Percentiles rank a stretch among this genome's conserved stretches.
Evolutionary conservation across 768 basidiomycete species (phyloP).

Genomic region (Tulasnella sp.): DNA sequence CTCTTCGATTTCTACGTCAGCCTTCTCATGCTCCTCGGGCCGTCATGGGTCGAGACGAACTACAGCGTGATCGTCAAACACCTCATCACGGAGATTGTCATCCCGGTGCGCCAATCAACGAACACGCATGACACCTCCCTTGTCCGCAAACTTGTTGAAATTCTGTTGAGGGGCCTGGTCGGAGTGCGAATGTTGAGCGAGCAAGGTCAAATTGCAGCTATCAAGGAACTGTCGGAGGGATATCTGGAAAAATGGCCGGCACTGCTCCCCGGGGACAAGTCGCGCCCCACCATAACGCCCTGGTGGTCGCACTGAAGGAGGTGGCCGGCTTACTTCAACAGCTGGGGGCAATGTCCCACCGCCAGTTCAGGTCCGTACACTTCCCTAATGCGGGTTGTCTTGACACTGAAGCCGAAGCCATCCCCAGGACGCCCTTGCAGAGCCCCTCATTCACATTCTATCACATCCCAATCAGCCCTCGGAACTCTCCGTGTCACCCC

Average conservation of each 20-base stretch:
- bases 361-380: slow-evolving; percentile 50
- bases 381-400: too few relatives aligned
- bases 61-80: slow-evolving; percentile 72
- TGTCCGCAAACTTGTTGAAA: slow-evolving; percentile 58
- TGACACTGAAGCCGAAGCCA: too few relatives aligned
- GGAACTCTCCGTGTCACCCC: slow-evolving; percentile 58
- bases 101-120: slow-evolving; percentile 39
- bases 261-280: slow-evolving; percentile 76
- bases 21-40: slow-evolving; percentile 61
- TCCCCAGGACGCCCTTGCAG: slow-evolving; percentile 79
- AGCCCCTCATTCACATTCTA: slow-evolving; percentile 74
- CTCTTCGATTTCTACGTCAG: slow-evolving; percentile 83
- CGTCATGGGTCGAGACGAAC: slow-evolving; percentile 67
- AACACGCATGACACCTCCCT: slow-evolving; percentile 64
- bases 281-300: slow-evolving; percentile 51
- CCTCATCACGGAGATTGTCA: slow-evolving; percentile 65
- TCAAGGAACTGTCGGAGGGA: slow-evolving; percentile 68
- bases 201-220: slow-evolving; percentile 84
- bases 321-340: slow-evolving; percentile 77
- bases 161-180: slow-evolving; percentile 74
- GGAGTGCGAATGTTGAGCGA: slow-evolving; percentile 84
- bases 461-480: slow-evolving; percentile 75
- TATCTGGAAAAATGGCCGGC: slow-evolving; percentile 91
- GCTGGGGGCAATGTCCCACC: slow-evolving; percentile 86
- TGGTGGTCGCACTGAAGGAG: slow-evolving; percentile 69